A percentile compares a stretch with the other conserved stretches of the same genome.
These are phyloP conservation scores for Lactuca sativa DNA, from an alignment of 129 eudicot genomes.

Conservation along the genomic window DNA sequence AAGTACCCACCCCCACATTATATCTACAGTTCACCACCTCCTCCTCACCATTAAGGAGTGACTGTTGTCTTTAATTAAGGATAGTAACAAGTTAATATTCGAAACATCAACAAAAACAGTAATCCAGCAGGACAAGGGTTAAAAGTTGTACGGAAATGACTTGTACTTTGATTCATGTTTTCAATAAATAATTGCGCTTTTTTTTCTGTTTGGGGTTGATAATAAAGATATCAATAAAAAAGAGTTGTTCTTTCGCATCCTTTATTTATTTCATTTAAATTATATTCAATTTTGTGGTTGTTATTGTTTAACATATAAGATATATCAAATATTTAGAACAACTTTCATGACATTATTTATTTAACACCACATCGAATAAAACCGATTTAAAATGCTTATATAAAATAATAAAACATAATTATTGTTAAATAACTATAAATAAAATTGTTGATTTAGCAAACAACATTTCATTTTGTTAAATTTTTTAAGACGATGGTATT, in stretches of 20 bases:
- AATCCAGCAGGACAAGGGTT: slow-evolving; percentile 14
- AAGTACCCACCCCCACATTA: slow-evolving; percentile 5
- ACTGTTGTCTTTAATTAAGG: neutral
- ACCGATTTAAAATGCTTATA: no score
- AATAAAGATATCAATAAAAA: neutral
- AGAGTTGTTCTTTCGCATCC: neutral
- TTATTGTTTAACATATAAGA: no score
- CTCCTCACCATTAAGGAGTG: slow-evolving; percentile 23
- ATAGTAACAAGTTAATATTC: neutral
- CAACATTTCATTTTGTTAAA: no score
- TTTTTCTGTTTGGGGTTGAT: neutral
- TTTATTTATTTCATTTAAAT: no score
- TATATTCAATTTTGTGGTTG: no score
- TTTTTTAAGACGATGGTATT: no score
- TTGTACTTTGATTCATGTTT: neutral
- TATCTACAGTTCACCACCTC: slow-evolving; percentile 34
- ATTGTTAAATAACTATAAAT: no score
- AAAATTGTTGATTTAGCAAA: no score
- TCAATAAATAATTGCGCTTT: neutral
- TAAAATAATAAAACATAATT: no score
- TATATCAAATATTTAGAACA: no score
- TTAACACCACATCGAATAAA: no score
- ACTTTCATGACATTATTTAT: no score
- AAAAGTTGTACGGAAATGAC: neutral
- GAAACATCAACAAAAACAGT: slow-evolving; percentile 18